A percentile compares a stretch with the other conserved stretches of the same genome.
Conservation (phyloP, 2,329 filamentous ascomycete genomes). For the Alternaria sp. region DNA sequence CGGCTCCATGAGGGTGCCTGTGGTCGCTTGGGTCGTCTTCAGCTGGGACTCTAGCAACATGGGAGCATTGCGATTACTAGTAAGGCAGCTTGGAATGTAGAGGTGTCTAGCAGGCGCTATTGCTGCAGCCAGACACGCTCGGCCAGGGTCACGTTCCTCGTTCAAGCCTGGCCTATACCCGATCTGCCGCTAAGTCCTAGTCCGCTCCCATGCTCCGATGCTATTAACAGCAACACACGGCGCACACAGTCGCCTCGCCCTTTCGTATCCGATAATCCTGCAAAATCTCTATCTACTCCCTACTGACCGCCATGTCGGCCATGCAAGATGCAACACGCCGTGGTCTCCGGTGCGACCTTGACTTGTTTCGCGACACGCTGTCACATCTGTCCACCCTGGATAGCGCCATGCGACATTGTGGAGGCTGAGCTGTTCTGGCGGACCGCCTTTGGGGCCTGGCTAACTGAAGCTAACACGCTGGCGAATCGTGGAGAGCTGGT, state of each 20-base stretch:
- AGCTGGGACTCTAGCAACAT: slow-evolving; percentile 6
- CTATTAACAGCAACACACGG: slow-evolving; percentile 11
- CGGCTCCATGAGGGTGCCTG: not conserved
- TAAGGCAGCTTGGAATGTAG: not conserved
- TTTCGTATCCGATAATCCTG: slow-evolving; percentile 3
- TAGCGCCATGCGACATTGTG: slow-evolving; percentile 1
- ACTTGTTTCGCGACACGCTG: not conserved
- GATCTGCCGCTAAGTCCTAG: slow-evolving; percentile 10
- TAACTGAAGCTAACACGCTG: not conserved
- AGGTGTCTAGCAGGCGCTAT: slow-evolving; percentile 9
- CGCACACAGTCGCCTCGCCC: not conserved
- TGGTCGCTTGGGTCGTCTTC: not conserved
- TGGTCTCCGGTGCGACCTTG: not conserved
- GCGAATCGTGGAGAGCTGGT: slow-evolving; percentile 3
- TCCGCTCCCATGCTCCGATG: slow-evolving; percentile 3
- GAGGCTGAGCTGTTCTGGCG: slow-evolving; percentile 11
- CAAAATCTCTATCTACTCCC: not conserved
- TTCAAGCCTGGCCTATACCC: slow-evolving; percentile 7
- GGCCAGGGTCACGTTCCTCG: slow-evolving; percentile 7
- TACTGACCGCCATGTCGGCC: not conserved
- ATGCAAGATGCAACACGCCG: not conserved
- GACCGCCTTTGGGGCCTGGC: slow-evolving; percentile 10
- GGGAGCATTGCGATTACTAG: not conserved
- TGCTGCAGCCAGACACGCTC: slow-evolving; percentile 7
- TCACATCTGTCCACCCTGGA: slow-evolving; percentile 2